Conservation (phyloP, 2,329 filamentous ascomycete species). For the Paracoccidioides brasiliensis region DNA sequence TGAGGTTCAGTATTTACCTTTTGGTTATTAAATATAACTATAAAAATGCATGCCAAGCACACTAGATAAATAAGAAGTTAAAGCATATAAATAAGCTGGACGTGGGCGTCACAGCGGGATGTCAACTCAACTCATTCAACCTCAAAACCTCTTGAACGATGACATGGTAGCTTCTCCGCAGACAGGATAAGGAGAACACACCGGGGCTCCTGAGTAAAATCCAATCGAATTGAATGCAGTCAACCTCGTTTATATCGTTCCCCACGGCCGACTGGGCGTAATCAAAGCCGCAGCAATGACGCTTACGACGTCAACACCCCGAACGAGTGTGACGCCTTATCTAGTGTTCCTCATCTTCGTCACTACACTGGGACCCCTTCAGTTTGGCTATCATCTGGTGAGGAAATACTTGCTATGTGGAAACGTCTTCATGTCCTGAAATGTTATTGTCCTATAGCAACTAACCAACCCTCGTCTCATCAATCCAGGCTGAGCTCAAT, state of each 20-base stretch:
- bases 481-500: conserved; percentile 71
- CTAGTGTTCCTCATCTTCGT: conserved; percentile 63
- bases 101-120: too few species aligned
- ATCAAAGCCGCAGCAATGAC: neutral
- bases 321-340: conserved; percentile 51
- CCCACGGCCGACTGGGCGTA: too few species aligned
- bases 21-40: too few species aligned
- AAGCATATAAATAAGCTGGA: too few species aligned
- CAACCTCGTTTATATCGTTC: too few species aligned
- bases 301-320: neutral
- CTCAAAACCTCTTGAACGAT: too few species aligned
- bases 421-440: neutral
- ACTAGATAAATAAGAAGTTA: too few species aligned
- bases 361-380: conserved; percentile 72
- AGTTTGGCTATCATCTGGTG: conserved; percentile 91
- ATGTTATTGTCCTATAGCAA: conserved; percentile 3
- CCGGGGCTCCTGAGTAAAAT: neutral
- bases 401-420: conserved; percentile 11
- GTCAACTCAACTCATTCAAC: too few species aligned
- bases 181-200: neutral
- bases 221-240: neutral
- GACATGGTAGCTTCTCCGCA: neutral
- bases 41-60: too few species aligned
- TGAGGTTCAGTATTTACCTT: too few species aligned
- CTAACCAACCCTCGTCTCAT: conserved; percentile 2